These are phyloP conservation scores for Backusella mclennaniae DNA, from an alignment of 192 early-diverging fungal genomes.

Conservation along the genomic window DNA sequence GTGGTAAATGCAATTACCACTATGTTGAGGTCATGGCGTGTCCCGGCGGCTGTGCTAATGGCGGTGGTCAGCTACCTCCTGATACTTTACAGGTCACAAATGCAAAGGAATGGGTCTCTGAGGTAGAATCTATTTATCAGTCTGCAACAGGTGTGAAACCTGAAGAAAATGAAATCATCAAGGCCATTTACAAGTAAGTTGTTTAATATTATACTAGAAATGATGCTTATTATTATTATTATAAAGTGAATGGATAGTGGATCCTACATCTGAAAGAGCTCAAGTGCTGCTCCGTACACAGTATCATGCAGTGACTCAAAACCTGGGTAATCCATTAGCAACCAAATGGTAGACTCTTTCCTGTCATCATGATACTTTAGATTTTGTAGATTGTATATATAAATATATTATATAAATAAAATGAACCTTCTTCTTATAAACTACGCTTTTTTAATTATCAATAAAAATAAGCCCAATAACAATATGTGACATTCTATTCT, in stretches of 20 bases:
- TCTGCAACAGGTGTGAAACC: slow-evolving; percentile 51
- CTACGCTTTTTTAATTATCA: too few relatives aligned
- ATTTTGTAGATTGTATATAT: not conserved
- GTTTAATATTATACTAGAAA: not conserved
- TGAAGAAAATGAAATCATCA: slow-evolving; percentile 65
- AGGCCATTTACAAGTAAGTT: slow-evolving; percentile 59
- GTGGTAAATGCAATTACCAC: slow-evolving; percentile 72
- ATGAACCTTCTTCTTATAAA: too few relatives aligned
- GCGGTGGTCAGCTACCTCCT: slow-evolving; percentile 90
- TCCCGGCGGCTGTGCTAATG: slow-evolving; percentile 95
- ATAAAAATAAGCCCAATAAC: too few relatives aligned
- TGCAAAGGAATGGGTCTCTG: slow-evolving; percentile 74
- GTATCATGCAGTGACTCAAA: slow-evolving; percentile 81
- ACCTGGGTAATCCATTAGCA: slow-evolving; percentile 69
- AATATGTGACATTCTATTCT: not conserved
- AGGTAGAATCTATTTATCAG: slow-evolving; percentile 68
- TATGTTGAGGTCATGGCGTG: slow-evolving; percentile 98
- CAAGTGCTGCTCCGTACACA: slow-evolving; percentile 72
- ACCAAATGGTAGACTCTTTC: slow-evolving; percentile 70
- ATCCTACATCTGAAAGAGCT: slow-evolving; percentile 61
- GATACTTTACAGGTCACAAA: slow-evolving; percentile 27
- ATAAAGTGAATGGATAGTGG: slow-evolving; percentile 81
- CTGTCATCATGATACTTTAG: not conserved
- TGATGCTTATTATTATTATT: not conserved
- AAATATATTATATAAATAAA: not conserved